A percentile compares a stretch with the other conserved stretches of the same genome.
Evolutionary conservation across 2,329 filamentous ascomycete genomes (phyloP).

Genomic region (Fusarium heterosporum): DNA sequence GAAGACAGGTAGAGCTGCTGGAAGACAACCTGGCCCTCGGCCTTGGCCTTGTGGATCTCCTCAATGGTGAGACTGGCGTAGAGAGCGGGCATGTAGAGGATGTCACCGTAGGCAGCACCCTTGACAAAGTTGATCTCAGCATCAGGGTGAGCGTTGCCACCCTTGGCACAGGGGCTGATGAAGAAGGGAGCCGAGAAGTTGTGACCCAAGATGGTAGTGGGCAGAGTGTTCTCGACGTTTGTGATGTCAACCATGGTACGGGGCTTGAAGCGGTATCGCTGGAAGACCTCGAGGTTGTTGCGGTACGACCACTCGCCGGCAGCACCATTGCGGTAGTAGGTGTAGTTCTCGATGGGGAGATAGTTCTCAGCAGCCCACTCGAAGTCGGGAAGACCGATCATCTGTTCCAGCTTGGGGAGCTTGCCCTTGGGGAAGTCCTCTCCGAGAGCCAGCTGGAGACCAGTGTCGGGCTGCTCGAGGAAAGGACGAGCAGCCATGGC

Average conservation of each 20-base stretch:
- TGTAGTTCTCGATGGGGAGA: slow-evolving; percentile 61
- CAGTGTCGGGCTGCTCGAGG: slow-evolving; percentile 60
- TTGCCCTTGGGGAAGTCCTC: slow-evolving; percentile 48
- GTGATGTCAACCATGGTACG: slow-evolving; percentile 64
- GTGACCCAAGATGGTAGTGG: slow-evolving; percentile 63
- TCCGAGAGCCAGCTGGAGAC: slow-evolving; percentile 55
- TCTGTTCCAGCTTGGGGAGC: slow-evolving; percentile 57
- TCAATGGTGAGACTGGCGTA: slow-evolving; percentile 52
- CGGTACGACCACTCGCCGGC: slow-evolving; percentile 67
- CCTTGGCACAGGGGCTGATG: slow-evolving; percentile 63
- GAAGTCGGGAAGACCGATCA: slow-evolving; percentile 65
- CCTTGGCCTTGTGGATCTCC: slow-evolving; percentile 54
- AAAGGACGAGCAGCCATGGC: slow-evolving; percentile 58
- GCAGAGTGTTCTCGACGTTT: slow-evolving; percentile 54
- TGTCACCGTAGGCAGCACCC: slow-evolving; percentile 60
- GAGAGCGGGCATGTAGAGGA: slow-evolving; percentile 62
- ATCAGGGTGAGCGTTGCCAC: slow-evolving; percentile 57
- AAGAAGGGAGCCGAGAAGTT: slow-evolving; percentile 67
- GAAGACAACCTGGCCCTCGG: slow-evolving; percentile 54
- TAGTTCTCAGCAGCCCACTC: slow-evolving; percentile 63
- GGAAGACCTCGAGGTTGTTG: slow-evolving; percentile 67
- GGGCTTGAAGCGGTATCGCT: slow-evolving; percentile 61
- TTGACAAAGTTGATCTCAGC: slow-evolving; percentile 63
- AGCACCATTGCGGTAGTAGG: slow-evolving; percentile 68
- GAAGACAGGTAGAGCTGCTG: slow-evolving; percentile 50